Percentiles rank a stretch among this genome's conserved stretches.
phyloP scores from a whole-genome alignment of 805 yeast genomes.

The Pichia heedii region DNA sequence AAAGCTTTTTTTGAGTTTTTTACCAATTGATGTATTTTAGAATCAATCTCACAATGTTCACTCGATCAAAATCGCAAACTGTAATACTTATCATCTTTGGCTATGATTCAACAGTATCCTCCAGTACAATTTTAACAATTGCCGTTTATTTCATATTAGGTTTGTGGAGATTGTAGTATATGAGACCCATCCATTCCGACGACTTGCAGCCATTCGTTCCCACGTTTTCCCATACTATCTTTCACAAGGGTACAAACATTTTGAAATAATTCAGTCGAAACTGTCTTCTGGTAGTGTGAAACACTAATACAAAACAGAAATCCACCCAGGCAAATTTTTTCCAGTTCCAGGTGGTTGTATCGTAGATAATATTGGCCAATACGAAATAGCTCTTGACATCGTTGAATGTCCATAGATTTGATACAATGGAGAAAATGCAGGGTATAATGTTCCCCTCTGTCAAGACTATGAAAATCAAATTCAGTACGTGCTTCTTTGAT shows the following conservation, averaged over 20 bases:
- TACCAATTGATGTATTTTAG: too few relatives aligned
- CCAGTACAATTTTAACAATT: too few relatives aligned
- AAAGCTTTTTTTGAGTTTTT: too few relatives aligned
- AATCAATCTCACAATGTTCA: too few relatives aligned
- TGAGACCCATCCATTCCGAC: too few relatives aligned
- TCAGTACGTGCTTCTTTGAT: not conserved
- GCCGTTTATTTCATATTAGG: too few relatives aligned
- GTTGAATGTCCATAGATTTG: not conserved
- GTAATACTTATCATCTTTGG: too few relatives aligned
- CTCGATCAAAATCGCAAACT: too few relatives aligned
- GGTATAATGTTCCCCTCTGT: not conserved
- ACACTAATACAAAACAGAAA: not conserved
- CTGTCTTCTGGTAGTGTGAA: not conserved
- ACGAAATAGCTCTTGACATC: not conserved
- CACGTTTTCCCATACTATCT: not conserved
- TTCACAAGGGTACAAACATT: not conserved
- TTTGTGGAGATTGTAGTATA: too few relatives aligned
- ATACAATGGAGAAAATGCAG: not conserved
- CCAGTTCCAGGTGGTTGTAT: not conserved
- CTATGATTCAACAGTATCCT: too few relatives aligned
- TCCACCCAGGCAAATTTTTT: not conserved
- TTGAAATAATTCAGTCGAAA: not conserved
- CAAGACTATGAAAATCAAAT: not conserved
- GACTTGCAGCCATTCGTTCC: conserved; percentile 5
- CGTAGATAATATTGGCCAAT: conserved; percentile 2